Conservation (phyloP, 2,329 filamentous ascomycete genomes). For the Diaporthe longicolla region DNA sequence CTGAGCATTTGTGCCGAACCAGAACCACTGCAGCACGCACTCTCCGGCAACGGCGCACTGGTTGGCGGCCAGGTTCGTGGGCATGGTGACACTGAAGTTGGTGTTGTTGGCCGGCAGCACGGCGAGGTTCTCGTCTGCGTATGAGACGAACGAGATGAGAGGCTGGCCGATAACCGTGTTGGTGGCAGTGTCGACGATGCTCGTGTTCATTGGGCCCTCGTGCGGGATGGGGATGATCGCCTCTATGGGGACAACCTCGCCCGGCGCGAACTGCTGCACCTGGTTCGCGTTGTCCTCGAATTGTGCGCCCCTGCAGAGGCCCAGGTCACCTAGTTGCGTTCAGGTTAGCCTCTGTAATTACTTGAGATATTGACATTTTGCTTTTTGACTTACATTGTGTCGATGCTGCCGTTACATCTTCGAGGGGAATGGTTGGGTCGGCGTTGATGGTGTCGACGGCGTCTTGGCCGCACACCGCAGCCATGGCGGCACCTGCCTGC, state of each 20-base stretch:
- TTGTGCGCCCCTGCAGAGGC: constrained; percentile 62
- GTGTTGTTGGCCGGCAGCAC: constrained; percentile 59
- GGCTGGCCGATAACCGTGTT: constrained; percentile 66
- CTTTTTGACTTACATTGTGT: constrained; percentile 48
- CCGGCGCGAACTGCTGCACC: constrained; percentile 59
- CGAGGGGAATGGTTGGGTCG: constrained; percentile 55
- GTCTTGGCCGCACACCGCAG: constrained; percentile 59
- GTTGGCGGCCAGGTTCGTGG: constrained; percentile 46
- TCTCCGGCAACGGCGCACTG: constrained; percentile 50
- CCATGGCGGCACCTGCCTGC: constrained; percentile 58
- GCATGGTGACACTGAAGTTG: constrained; percentile 59
- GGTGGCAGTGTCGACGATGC: constrained; percentile 67
- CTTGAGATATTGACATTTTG: not conserved
- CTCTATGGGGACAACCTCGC: constrained; percentile 59
- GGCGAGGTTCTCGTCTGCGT: constrained; percentile 61
- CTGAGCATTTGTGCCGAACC: constrained; percentile 53
- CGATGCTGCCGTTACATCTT: constrained; percentile 47
- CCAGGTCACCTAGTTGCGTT: constrained; percentile 54
- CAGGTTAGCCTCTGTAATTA: constrained; percentile 32
- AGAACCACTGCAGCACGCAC: constrained; percentile 63
- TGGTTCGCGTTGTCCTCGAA: constrained; percentile 60
- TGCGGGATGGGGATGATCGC: constrained; percentile 60
- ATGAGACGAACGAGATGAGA: constrained; percentile 68
- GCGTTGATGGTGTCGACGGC: constrained; percentile 54
- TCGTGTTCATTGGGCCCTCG: constrained; percentile 67